Conservation (phyloP, 106 monocot genomes). For the Dactylorhiza incarnata region DNA sequence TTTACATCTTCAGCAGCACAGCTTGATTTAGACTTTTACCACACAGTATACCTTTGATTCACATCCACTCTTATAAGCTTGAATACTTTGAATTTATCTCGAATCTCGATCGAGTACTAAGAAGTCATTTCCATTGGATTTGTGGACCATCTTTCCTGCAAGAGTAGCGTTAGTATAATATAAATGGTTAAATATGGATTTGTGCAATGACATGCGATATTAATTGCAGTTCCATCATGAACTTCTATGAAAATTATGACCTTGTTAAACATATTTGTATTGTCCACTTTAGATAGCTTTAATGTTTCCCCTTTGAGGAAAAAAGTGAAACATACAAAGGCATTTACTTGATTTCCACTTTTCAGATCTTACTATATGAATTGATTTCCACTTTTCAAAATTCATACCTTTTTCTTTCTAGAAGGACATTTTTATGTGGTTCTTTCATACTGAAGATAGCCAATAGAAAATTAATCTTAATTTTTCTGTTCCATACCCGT, state of each 20-base stretch:
- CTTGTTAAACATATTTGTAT: not conserved
- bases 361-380: not conserved
- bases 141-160: not conserved
- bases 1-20: not conserved
- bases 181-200: no score
- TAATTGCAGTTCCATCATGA: not conserved
- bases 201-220: no score
- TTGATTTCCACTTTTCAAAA: not conserved
- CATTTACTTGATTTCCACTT: not conserved
- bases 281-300: not conserved
- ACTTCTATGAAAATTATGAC: not conserved
- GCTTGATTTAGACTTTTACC: not conserved
- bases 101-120: not conserved
- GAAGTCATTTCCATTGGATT: not conserved
- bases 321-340: not conserved
- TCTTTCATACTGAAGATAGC: not conserved
- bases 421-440: not conserved
- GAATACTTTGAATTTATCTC: not conserved
- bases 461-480: not conserved
- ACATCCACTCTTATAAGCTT: constrained; percentile 1
- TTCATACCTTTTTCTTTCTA: not conserved
- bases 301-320: not conserved
- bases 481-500: not conserved
- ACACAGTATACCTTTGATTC: not conserved
- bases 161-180: not conserved